Evolutionary conservation across 305 asterid genomes (phyloP).

Genomic region (Withania somnifera): DNA sequence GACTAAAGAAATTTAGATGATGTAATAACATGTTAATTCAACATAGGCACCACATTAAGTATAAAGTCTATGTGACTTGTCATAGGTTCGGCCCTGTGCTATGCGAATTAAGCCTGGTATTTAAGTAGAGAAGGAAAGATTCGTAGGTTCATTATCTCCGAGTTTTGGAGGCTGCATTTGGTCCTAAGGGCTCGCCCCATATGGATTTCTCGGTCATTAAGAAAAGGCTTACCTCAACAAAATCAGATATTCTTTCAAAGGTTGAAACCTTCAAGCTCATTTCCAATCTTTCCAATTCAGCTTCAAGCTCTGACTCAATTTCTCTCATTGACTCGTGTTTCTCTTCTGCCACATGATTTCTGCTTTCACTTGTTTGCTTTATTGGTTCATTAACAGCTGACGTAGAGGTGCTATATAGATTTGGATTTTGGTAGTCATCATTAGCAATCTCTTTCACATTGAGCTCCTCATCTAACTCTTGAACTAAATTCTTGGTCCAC

Average conservation of each 20-base stretch:
- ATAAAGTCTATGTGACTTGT: background rate
- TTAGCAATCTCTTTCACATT: constrained; percentile 38
- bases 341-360: constrained; percentile 15
- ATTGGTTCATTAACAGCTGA: constrained; percentile 13
- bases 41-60: background rate
- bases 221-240: constrained; percentile 34
- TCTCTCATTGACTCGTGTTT: constrained; percentile 33
- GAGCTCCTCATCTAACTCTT: constrained; percentile 60
- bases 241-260: constrained; percentile 22
- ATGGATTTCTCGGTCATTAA: background rate
- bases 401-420: constrained; percentile 4
- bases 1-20: background rate
- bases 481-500: constrained; percentile 41
- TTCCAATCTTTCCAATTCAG: constrained; percentile 69
- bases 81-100: background rate
- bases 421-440: constrained; percentile 17
- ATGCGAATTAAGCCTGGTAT: background rate
- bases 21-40: background rate
- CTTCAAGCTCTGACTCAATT: constrained; percentile 78
- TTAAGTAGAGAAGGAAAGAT: no score
- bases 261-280: constrained; percentile 29
- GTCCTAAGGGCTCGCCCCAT: background rate
- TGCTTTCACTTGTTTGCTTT: background rate
- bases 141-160: no score
- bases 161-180: background rate